Conservation (phyloP, 257 asterid species). For the Avicennia marina region DNA sequence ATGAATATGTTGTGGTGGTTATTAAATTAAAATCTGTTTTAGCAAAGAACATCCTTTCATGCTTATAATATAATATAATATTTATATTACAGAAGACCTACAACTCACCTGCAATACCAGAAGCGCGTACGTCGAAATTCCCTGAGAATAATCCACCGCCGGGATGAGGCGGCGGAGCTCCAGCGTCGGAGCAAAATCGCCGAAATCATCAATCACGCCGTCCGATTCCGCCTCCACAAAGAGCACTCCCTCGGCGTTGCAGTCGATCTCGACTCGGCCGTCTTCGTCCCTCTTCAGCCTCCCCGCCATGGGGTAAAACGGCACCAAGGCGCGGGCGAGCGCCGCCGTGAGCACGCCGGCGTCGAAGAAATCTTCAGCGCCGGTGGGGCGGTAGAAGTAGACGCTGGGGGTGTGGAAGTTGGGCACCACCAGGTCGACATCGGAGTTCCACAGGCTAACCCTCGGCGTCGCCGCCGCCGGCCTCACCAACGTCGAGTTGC, state of each 20-base stretch:
- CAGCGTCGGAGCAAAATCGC: slow-evolving; percentile 81
- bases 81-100: no score
- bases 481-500: slow-evolving; percentile 62
- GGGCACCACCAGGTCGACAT: slow-evolving; percentile 93
- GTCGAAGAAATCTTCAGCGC: slow-evolving; percentile 55
- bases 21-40: no score
- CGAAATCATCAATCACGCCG: slow-evolving; percentile 60
- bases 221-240: slow-evolving; percentile 80
- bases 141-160: slow-evolving; percentile 74
- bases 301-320: slow-evolving; percentile 99
- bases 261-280: slow-evolving; percentile 62
- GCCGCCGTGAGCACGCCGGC: slow-evolving; percentile 60
- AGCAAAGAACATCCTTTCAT: no score
- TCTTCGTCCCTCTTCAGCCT: slow-evolving; percentile 86
- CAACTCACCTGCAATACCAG: slow-evolving; percentile 67
- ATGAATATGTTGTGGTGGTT: no score
- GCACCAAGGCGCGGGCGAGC: slow-evolving; percentile 72
- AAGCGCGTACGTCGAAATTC: slow-evolving; percentile 52
- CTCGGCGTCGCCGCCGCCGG: slow-evolving; percentile 68
- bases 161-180: slow-evolving; percentile 81
- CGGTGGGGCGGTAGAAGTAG: slow-evolving; percentile 74
- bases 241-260: slow-evolving; percentile 58
- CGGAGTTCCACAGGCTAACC: slow-evolving; percentile 79
- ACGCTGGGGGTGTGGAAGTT: slow-evolving; percentile 98
- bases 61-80: no score